Base-by-base conservation (phyloP, 2,329 filamentous ascomycete genomes). In the Colletotrichum melonis region DNA sequence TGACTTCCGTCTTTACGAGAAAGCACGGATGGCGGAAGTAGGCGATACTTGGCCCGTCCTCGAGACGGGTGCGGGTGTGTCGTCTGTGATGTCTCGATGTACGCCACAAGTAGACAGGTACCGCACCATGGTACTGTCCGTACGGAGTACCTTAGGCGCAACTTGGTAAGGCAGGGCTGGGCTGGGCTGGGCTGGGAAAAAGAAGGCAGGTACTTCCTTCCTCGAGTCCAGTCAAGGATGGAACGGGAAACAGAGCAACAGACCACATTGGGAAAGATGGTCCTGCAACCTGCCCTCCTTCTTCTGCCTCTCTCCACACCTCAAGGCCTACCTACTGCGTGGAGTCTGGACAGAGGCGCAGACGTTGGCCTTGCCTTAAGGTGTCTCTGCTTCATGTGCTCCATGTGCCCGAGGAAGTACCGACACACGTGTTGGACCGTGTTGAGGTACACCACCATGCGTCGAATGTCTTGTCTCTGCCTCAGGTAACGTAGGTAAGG, bases 21-120 rank as follows among this genome's bases (percentile, higher is more conserved):
- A 60, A 19, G 59, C 28, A 62, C 35, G 63, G 46, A 49, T 42
- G 22, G 26, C 32, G n/a, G 24, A 65, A 32, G 67, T 69, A 66
- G 67, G 64, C 54, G 62, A 54, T 66, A 66, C 67, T 26, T 70
- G 67, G 32, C 28, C 67, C 67, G 67, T 65, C 55, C 67, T 49
- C 38, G 55, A 11, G n/a, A 49, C 42, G 56, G 22, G 30, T 12
- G 30, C 56, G 28, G 12, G 30, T 32, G 19, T 28, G 30, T 14
- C 19, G 32, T 35, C 32, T 35, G 32, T 1, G 32, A 35, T 22
- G 16, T 42, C 22, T 30, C 35, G 35, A 56, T 22, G 63, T 14
- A 52, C 35, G 22, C 24, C 30, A 14, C 24, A 57, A n/a, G 54
- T 57, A 57, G 19, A 60, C 32, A 60, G 19, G 35, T 49, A 46